phyloP scores from a whole-genome alignment of 768 basidiomycete genomes.

The Russula griseocarnosa region DNA sequence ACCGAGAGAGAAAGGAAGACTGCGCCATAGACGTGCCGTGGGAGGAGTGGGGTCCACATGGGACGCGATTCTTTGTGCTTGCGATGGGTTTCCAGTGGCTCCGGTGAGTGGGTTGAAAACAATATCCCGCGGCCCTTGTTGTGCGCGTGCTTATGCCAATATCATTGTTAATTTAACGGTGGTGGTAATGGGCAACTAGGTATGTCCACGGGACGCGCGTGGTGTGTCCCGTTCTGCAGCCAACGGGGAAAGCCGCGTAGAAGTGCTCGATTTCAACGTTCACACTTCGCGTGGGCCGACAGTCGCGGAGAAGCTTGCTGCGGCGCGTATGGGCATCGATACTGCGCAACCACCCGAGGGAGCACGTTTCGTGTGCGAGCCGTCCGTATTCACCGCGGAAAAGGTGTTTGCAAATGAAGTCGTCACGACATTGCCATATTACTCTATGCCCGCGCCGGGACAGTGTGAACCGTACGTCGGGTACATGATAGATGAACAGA shows the following conservation, averaged over 20 bases:
- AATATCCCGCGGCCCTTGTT: background rate
- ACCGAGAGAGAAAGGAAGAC: conserved; percentile 3
- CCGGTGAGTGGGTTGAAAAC: conserved; percentile 7
- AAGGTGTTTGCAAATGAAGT: conserved; percentile 32
- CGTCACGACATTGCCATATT: conserved; percentile 35
- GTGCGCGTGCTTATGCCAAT: too few relatives aligned
- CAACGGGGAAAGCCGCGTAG: conserved; percentile 20
- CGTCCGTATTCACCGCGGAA: conserved; percentile 11
- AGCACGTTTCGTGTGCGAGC: conserved; percentile 11
- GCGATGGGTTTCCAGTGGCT: conserved; percentile 40
- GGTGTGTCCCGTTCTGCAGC: conserved; percentile 30
- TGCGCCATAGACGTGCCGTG: conserved; percentile 32
- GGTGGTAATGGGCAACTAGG: conserved; percentile 1
- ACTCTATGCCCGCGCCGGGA: conserved; percentile 15
- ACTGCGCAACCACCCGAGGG: background rate
- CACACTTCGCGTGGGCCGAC: conserved; percentile 19
- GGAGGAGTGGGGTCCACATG: conserved; percentile 40
- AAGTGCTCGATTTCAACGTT: conserved; percentile 37
- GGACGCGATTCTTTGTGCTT: conserved; percentile 37
- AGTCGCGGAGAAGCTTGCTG: conserved; percentile 6
- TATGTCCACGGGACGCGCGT: conserved; percentile 44
- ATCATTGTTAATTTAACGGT: background rate
- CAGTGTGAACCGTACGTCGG: conserved; percentile 33
- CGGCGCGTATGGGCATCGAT: conserved; percentile 11
- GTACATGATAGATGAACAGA: conserved; percentile 41